Evolutionary conservation across 257 asterid genomes (phyloP).

Genomic region (Fraxinus cuspidata): DNA sequence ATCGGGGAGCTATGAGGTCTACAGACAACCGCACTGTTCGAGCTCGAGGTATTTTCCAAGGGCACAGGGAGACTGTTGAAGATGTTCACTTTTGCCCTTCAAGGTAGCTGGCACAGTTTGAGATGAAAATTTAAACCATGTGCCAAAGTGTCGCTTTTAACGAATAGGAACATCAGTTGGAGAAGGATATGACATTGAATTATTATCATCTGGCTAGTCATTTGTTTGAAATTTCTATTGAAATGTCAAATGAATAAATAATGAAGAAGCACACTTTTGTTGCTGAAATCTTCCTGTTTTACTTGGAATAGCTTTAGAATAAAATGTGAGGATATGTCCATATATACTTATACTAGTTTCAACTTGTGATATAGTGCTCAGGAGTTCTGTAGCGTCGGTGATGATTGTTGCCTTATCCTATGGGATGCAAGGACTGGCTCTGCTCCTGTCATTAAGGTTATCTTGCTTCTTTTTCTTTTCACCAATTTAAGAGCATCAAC

Average conservation of each 20-base stretch:
- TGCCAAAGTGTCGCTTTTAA: not conserved
- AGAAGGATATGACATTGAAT: conserved; percentile 16
- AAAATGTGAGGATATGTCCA: not conserved
- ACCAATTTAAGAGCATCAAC: too few species aligned
- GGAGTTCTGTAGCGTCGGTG: conserved; percentile 97
- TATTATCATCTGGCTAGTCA: not conserved
- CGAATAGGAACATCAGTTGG: conserved; percentile 30
- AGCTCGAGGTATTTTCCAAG: conserved; percentile 47
- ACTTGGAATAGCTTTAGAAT: not conserved
- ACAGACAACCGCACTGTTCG: conserved; percentile 34
- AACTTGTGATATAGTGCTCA: conserved; percentile 52
- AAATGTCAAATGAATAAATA: conserved; percentile 20
- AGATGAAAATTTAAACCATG: not conserved
- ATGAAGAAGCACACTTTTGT: not conserved
- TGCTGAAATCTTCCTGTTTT: conserved; percentile 6
- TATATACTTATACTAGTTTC: conserved; percentile 25
- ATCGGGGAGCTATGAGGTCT: conserved; percentile 29
- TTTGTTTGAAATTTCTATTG: conserved; percentile 18
- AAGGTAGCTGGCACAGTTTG: conserved; percentile 31
- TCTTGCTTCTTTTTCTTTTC: too few species aligned
- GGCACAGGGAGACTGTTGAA: conserved; percentile 57
- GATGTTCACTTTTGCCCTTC: conserved; percentile 59
- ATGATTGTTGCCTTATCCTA: conserved; percentile 86
- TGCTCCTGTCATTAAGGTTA: conserved; percentile 69
- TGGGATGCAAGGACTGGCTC: conserved; percentile 88